Conservation (phyloP, 1,284 basidiomycete genomes). For the Inonotus obliquus region DNA sequence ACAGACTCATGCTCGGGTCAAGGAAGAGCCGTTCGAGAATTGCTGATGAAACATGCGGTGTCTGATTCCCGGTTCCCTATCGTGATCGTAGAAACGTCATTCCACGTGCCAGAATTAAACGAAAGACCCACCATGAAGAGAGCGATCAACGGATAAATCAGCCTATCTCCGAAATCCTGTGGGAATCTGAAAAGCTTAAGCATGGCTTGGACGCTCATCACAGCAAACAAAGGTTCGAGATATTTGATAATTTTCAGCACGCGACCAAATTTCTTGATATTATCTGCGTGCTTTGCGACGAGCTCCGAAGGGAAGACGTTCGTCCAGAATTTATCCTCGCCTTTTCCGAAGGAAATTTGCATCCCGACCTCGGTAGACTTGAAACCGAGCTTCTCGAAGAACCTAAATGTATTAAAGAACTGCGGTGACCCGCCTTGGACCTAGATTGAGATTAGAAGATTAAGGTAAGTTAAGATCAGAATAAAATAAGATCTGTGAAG, state of each 20-base stretch:
- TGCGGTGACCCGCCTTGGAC: conserved; percentile 51
- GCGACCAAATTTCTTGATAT: conserved; percentile 56
- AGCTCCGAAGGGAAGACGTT: conserved; percentile 60
- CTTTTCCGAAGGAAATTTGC: conserved; percentile 62
- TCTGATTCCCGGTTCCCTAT: conserved; percentile 54
- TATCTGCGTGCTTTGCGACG: conserved; percentile 40
- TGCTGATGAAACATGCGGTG: conserved; percentile 51
- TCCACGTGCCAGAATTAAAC: neutral
- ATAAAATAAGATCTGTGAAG: neutral
- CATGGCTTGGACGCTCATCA: conserved; percentile 56
- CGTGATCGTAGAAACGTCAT: neutral
- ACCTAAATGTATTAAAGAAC: conserved; percentile 54
- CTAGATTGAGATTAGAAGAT: neutral
- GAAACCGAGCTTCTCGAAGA: conserved; percentile 53
- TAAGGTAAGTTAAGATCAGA: neutral
- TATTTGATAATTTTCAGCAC: conserved; percentile 50
- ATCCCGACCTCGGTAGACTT: conserved; percentile 50
- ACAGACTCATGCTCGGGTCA: conserved; percentile 51
- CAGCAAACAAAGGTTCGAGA: conserved; percentile 50
- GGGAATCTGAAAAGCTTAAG: conserved; percentile 56
- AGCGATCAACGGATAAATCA: conserved; percentile 54
- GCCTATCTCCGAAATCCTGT: conserved; percentile 51
- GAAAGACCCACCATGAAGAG: conserved; percentile 39
- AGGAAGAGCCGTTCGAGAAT: conserved; percentile 55
- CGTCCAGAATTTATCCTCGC: conserved; percentile 56